Conservation (phyloP, 2,329 filamentous ascomycete species). For the Xylariomycetidae sp. region DNA sequence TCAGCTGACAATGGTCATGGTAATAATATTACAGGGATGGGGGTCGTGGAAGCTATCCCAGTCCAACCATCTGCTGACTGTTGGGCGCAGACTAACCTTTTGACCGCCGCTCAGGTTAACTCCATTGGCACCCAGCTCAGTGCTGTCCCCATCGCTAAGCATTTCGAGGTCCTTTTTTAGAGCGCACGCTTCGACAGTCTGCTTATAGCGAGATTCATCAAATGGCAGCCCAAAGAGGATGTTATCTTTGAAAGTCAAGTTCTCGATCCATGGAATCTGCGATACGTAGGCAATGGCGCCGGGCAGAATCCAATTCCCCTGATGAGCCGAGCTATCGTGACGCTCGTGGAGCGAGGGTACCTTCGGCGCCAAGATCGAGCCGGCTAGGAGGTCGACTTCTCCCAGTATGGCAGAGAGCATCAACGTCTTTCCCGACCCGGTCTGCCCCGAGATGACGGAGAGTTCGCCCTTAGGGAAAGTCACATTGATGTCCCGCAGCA, state of each 20-base stretch:
- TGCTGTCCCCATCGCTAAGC: conserved; percentile 70
- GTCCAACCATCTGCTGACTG: too few species aligned
- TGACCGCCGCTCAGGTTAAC: conserved; percentile 83
- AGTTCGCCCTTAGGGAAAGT: conserved; percentile 65
- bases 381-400: conserved; percentile 65
- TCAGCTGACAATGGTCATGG: too few species aligned
- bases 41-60: too few species aligned
- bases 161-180: conserved; percentile 72
- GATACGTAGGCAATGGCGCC: conserved; percentile 69
- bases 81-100: too few species aligned
- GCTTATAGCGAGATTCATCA: conserved; percentile 63
- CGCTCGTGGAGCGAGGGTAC: conserved; percentile 49
- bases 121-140: conserved; percentile 79
- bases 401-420: conserved; percentile 70
- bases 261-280: conserved; percentile 83
- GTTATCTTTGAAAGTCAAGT: conserved; percentile 73
- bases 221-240: conserved; percentile 72
- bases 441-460: conserved; percentile 72
- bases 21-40: too few species aligned
- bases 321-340: conserved; percentile 58
- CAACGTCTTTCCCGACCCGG: conserved; percentile 73
- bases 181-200: conserved; percentile 68
- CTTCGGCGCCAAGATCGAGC: conserved; percentile 52
- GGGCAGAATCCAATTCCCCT: conserved; percentile 63
- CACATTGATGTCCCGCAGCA: conserved; percentile 59